Conservation (phyloP, 257 asterid genomes). For the Capsicum rhomboideum region DNA sequence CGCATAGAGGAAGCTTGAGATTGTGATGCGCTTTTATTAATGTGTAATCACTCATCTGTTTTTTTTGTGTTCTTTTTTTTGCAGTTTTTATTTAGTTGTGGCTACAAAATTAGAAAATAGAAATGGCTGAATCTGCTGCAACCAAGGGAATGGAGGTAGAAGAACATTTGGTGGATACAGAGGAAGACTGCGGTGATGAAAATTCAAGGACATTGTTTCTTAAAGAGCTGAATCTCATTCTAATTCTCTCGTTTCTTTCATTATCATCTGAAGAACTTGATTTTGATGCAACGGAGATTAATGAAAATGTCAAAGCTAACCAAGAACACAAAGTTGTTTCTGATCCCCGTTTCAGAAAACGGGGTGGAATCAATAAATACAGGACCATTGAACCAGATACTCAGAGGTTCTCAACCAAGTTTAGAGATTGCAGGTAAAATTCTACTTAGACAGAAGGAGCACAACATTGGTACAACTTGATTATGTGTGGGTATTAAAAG, state of each 20-base stretch:
- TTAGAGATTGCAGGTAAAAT: conserved; percentile 20
- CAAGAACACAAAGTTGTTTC: neutral
- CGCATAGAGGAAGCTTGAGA: too few species aligned
- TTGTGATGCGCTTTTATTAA: too few species aligned
- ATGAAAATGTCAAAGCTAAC: neutral
- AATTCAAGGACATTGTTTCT: conserved; percentile 2
- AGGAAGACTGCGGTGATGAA: neutral
- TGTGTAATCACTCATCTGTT: neutral
- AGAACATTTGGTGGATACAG: neutral
- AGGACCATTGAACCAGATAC: conserved; percentile 1
- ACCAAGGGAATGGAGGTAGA: neutral
- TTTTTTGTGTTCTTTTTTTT: neutral
- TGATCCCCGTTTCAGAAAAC: neutral
- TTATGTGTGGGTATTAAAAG: neutral
- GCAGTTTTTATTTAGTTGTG: too few species aligned
- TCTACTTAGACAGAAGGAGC: too few species aligned
- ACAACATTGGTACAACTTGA: neutral
- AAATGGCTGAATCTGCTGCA: conserved; percentile 18
- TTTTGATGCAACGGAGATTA: neutral
- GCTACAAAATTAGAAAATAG: neutral
- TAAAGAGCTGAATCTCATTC: conserved; percentile 28
- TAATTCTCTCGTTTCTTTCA: conserved; percentile 39
- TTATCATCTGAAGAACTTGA: conserved; percentile 13
- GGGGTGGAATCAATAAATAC: neutral
- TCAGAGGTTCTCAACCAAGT: conserved; percentile 6